Percentiles rank a stretch among this genome's conserved stretches.
Evolutionary conservation across 495 filamentous ascomycete genomes (phyloP).

Genomic region (Podospora australis): DNA sequence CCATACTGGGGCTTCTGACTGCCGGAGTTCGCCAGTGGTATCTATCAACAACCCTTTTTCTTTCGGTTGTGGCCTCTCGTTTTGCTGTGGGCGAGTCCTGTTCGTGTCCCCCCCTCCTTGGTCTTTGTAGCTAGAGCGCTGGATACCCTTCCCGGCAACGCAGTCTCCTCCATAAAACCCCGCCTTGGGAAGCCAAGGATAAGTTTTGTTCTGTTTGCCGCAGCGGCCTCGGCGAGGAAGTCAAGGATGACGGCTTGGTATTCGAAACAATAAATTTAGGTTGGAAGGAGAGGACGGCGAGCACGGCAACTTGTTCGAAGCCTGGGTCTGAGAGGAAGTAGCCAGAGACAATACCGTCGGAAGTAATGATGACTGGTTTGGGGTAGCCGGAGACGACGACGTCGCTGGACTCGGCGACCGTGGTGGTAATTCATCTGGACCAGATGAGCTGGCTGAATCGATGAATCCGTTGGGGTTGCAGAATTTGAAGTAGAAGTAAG

Average conservation of each 20-base stretch:
- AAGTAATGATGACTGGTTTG: constrained; percentile 35
- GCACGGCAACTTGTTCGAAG: constrained; percentile 34
- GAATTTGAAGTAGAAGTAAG: constrained; percentile 14
- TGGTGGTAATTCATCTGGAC: background rate
- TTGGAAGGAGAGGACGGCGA: constrained; percentile 21
- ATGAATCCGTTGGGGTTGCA: constrained; percentile 16
- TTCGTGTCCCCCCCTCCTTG: too few relatives aligned
- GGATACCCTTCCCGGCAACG: too few relatives aligned
- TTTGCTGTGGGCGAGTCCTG: too few relatives aligned
- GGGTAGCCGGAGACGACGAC: constrained; percentile 39
- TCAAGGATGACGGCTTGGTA: constrained; percentile 35
- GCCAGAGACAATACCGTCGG: constrained; percentile 39
- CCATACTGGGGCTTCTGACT: too few relatives aligned
- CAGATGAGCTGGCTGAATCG: constrained; percentile 10
- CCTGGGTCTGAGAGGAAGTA: constrained; percentile 40
- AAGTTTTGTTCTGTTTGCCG: constrained; percentile 41
- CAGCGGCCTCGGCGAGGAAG: constrained; percentile 33
- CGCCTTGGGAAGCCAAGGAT: constrained; percentile 46
- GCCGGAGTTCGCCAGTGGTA: too few relatives aligned
- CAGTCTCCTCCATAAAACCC: too few relatives aligned
- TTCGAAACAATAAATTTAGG: constrained; percentile 8
- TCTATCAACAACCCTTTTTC: too few relatives aligned
- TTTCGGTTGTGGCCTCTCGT: too few relatives aligned
- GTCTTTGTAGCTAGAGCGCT: too few relatives aligned
- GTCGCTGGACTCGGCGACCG: constrained; percentile 9